Percentiles rank a stretch among this genome's conserved stretches.
Conservation (phyloP, 2,329 filamentous ascomycete genomes). For the Geosmithia morbida region DNA sequence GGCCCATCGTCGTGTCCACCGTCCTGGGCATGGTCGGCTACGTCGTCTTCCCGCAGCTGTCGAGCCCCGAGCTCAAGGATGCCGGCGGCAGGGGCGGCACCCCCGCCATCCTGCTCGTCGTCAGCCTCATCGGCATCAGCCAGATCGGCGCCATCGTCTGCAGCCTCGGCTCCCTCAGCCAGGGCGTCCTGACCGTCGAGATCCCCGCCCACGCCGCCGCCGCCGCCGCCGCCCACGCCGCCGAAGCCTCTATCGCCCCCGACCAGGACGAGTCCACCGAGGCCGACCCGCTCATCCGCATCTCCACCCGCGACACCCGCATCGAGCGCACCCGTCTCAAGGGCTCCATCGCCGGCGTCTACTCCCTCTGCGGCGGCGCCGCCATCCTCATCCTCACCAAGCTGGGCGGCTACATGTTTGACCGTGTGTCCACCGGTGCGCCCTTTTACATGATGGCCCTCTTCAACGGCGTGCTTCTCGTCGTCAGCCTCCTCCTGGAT, state of each 20-base stretch:
- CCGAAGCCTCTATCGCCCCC: constrained; percentile 13
- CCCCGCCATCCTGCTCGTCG: constrained; percentile 57
- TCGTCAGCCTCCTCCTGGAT: constrained; percentile 38
- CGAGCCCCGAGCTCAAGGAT: constrained; percentile 59
- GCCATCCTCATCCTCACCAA: constrained; percentile 90
- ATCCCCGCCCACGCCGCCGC: constrained; percentile 12
- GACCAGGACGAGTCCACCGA: constrained; percentile 26
- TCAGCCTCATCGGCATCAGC: constrained; percentile 71
- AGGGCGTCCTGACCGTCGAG: constrained; percentile 53
- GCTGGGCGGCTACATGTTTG: constrained; percentile 75
- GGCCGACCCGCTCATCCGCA: constrained; percentile 22
- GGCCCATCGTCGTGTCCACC: constrained; percentile 60
- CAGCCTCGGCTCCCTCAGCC: constrained; percentile 75
- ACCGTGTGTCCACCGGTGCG: constrained; percentile 55
- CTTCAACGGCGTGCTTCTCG: constrained; percentile 65
- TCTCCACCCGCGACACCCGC: constrained; percentile 13
- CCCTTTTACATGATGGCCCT: constrained; percentile 91
- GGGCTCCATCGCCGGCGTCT: constrained; percentile 87
- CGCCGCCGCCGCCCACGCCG: background rate
- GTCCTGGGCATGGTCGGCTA: constrained; percentile 68
- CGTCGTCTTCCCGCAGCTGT: constrained; percentile 56
- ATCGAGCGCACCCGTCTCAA: constrained; percentile 52
- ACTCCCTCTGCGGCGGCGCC: constrained; percentile 78
- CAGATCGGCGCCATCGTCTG: constrained; percentile 96
- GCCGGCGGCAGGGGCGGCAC: constrained; percentile 52